Conservation (phyloP, 352 stramenopile species). For the Globisporangium radiosum region DNA sequence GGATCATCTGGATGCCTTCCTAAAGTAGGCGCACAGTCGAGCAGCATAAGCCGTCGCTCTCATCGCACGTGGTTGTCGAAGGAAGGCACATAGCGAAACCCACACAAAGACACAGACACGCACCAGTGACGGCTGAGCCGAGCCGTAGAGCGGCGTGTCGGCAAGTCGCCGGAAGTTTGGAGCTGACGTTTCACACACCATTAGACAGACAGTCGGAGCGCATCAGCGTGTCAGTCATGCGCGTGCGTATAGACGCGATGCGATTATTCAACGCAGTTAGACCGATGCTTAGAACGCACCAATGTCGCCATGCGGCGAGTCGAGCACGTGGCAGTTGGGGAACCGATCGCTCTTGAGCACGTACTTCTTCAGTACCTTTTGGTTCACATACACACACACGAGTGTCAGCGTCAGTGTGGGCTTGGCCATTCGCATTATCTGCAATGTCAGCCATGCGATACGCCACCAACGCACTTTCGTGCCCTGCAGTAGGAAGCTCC, state of each 20-base stretch:
- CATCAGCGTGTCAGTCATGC: background rate
- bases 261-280: background rate
- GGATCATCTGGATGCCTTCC: constrained; percentile 72
- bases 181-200: constrained; percentile 19
- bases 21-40: constrained; percentile 14
- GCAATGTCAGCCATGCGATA: background rate
- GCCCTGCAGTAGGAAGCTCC: constrained; percentile 56
- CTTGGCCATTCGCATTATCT: background rate
- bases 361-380: constrained; percentile 72
- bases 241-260: too few relatives aligned
- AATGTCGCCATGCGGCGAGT: constrained; percentile 52
- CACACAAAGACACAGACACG: background rate
- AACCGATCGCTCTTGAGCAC: constrained; percentile 81
- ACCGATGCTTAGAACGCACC: constrained; percentile 23
- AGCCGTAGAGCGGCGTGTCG: constrained; percentile 65
- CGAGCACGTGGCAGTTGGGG: constrained; percentile 68
- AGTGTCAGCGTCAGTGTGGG: background rate
- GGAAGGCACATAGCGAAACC: too few relatives aligned
- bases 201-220: background rate
- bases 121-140: constrained; percentile 70
- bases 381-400: constrained; percentile 3
- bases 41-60: background rate
- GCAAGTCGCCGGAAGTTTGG: constrained; percentile 76
- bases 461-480: constrained; percentile 39
- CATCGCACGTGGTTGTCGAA: too few relatives aligned